Conservation (phyloP, 2,329 filamentous ascomycete species). For the Colletotrichum tamarilloi region DNA sequence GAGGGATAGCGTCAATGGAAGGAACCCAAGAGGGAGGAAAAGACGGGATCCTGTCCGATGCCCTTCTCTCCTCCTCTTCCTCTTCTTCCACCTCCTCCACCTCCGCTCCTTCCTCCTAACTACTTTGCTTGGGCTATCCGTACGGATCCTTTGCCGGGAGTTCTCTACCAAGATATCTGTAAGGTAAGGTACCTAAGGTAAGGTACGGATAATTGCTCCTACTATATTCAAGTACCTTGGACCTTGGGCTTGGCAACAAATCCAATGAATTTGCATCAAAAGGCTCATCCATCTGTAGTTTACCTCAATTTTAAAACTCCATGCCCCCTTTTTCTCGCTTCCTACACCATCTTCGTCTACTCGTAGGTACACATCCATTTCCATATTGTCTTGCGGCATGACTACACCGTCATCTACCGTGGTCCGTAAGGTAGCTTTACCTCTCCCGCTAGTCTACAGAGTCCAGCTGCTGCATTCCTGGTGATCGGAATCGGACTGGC, state of each 20-base stretch:
- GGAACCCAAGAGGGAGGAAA: no score
- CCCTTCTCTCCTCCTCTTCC: no score
- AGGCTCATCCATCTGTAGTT: not conserved
- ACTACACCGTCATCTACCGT: not conserved
- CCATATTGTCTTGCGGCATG: not conserved
- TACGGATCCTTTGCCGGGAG: no score
- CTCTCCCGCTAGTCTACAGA: not conserved
- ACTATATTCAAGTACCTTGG: no score
- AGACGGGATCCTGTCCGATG: no score
- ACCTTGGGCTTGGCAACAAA: not conserved
- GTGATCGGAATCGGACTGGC: slow-evolving; percentile 1
- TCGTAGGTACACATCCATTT: not conserved
- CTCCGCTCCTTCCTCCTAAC: not conserved
- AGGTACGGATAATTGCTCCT: no score
- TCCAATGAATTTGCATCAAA: not conserved
- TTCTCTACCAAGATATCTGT: no score
- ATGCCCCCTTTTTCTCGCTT: not conserved
- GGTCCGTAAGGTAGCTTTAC: not conserved
- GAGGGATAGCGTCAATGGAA: not conserved
- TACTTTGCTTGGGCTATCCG: no score
- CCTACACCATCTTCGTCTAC: not conserved
- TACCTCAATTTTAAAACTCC: not conserved
- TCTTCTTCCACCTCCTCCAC: no score
- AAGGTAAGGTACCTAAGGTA: no score
- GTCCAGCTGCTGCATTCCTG: not conserved